These are phyloP conservation scores for Hibiscus tridactylites DNA, from an alignment of 345 rosid species.

Conservation along the genomic window DNA sequence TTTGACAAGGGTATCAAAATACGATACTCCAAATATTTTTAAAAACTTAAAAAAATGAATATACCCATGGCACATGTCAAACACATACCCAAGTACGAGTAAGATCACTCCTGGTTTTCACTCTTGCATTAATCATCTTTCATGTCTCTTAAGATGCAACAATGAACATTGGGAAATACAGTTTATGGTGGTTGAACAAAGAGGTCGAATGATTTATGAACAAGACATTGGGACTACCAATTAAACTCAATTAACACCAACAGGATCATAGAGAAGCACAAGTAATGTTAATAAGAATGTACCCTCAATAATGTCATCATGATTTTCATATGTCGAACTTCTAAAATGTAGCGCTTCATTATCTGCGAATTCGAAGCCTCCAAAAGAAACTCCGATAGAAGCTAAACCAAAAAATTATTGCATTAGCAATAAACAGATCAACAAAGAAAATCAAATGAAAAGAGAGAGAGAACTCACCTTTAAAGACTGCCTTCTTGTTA, in stretches of 20 bases:
- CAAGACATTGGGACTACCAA: neutral
- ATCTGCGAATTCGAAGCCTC: slow-evolving; percentile 78
- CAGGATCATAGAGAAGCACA: neutral
- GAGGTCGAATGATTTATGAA: neutral
- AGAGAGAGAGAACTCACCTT: slow-evolving; percentile 49
- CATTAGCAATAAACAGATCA: neutral
- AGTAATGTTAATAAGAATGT: slow-evolving; percentile 1
- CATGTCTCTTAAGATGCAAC: neutral
- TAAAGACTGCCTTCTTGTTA: slow-evolving; percentile 96
- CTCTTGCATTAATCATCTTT: neutral
- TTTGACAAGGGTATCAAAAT: neutral
- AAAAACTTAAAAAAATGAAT: neutral
- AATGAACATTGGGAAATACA: neutral
- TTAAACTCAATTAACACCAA: slow-evolving; percentile 5
- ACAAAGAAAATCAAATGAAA: neutral
- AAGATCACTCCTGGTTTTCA: neutral
- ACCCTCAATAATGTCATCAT: slow-evolving; percentile 91
- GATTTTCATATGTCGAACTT: slow-evolving; percentile 85
- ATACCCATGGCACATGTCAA: neutral
- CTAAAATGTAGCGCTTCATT: slow-evolving; percentile 87
- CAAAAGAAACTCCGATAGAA: slow-evolving; percentile 88
- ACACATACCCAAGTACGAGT: neutral
- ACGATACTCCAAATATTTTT: neutral
- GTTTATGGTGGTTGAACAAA: neutral
- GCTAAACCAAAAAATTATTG: slow-evolving; percentile 37